A percentile compares a stretch with the other conserved stretches of the same genome.
Evolutionary conservation across 805 yeast species (phyloP).

Genomic region (Metschnikowia amazonensis): DNA sequence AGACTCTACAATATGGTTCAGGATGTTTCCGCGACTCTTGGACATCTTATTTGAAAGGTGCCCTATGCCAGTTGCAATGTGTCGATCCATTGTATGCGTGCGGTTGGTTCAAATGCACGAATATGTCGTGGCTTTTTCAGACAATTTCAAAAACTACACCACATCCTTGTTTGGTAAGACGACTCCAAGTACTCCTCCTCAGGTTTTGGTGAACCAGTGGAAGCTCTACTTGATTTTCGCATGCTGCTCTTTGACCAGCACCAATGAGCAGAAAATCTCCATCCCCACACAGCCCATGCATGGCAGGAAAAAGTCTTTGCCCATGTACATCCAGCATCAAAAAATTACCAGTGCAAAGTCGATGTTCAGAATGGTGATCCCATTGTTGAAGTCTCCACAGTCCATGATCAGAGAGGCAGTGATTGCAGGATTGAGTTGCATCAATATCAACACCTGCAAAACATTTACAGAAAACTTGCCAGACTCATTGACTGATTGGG

Average conservation of each 20-base stretch:
- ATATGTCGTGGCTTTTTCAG: conserved; percentile 54
- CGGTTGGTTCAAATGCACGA: conserved; percentile 83
- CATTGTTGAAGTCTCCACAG: conserved; percentile 69
- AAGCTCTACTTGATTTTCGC: conserved; percentile 85
- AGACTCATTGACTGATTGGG: conserved; percentile 49
- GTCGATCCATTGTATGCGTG: conserved; percentile 86
- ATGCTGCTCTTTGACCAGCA: conserved; percentile 84
- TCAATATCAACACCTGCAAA: conserved; percentile 83
- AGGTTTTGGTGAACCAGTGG: conserved; percentile 79
- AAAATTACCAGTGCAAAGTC: conserved; percentile 90
- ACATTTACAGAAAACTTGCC: conserved; percentile 77
- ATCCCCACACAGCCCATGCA: conserved; percentile 50
- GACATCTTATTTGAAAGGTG: conserved; percentile 70
- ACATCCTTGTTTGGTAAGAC: conserved; percentile 34
- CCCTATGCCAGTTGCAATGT: conserved; percentile 91
- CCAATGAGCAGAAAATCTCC: conserved; percentile 74
- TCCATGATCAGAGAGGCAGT: conserved; percentile 76
- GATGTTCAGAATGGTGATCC: conserved; percentile 82
- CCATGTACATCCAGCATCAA: conserved; percentile 81
- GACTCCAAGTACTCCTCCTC: conserved; percentile 48
- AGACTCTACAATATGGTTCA: conserved; percentile 94
- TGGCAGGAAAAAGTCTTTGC: conserved; percentile 73
- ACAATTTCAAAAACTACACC: conserved; percentile 36
- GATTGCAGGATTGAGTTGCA: conserved; percentile 82
- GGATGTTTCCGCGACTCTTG: conserved; percentile 74